phyloP scores from a whole-genome alignment of 2,329 filamentous ascomycete genomes.

The Trichoderma atrobrunneum region DNA sequence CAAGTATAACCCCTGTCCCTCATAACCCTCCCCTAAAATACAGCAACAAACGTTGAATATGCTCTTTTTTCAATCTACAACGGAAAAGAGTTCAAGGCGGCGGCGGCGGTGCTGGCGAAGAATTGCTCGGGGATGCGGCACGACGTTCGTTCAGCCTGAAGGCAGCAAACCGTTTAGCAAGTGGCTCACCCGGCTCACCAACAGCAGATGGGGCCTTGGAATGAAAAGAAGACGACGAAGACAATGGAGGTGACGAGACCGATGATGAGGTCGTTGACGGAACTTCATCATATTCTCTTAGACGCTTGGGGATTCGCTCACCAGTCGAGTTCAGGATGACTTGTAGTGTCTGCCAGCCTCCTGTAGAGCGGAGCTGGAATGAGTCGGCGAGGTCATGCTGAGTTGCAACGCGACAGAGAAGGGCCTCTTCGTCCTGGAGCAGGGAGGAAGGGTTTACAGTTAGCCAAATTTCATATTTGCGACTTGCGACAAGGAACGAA shows the following conservation, averaged over 20 bases:
- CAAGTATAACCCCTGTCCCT: neutral
- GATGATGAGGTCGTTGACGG: slow-evolving; percentile 26
- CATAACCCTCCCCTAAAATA: neutral
- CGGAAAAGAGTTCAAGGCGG: slow-evolving; percentile 24
- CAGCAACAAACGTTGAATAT: neutral
- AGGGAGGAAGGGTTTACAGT: neutral
- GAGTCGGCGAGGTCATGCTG: slow-evolving; percentile 77
- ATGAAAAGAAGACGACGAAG: slow-evolving; percentile 27
- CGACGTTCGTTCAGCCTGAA: slow-evolving; percentile 57
- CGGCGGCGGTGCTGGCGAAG: slow-evolving; percentile 26
- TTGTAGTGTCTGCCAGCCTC: slow-evolving; percentile 91
- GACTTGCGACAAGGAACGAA: no score
- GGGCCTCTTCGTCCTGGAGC: slow-evolving; percentile 76
- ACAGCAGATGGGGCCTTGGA: slow-evolving; percentile 27
- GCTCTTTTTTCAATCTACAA: neutral
- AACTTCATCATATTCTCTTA: slow-evolving; percentile 41
- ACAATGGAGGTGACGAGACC: slow-evolving; percentile 25
- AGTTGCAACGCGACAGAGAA: slow-evolving; percentile 82
- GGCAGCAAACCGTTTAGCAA: slow-evolving; percentile 66
- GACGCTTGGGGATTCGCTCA: slow-evolving; percentile 87
- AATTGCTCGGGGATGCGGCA: slow-evolving; percentile 22
- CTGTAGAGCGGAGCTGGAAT: slow-evolving; percentile 78
- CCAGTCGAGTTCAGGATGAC: slow-evolving; percentile 93
- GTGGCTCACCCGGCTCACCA: slow-evolving; percentile 48
- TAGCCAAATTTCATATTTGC: neutral